Base-by-base conservation (phyloP, 169 alveolate genomes). In the Plasmodium cynomolgi region DNA sequence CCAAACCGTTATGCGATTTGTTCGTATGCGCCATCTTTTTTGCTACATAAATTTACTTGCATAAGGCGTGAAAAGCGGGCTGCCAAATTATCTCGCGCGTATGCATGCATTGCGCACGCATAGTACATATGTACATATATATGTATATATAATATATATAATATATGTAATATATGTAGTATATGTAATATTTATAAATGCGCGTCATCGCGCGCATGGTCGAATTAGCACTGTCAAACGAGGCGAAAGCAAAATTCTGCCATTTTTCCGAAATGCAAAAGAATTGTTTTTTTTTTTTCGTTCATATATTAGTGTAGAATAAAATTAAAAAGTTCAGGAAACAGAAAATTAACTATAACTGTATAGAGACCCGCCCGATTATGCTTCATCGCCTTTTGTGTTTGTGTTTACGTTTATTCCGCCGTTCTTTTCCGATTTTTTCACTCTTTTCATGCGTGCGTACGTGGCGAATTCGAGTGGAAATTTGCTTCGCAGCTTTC, bases 401-500 rank as follows among this genome's bases (percentile, higher is more conserved):
- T 68, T 68, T 68, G 58, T 44, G 1, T 68, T 68, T 20, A 68
- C 31, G 37, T 68, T 68, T 68, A 68, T 68, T 68, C 37, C 41
- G 31, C 41, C 77, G 77, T 68, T 23, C 77, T 26, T 68, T 68
- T 29, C 77, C 77, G 41, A 68, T 68, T 68, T 68, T 68, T 20
- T 68, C 77, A 50, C n/a, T 68, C 31, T 29, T 68, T 68, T 9
- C 77, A 68, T 68, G 77, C 77, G 39, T 68, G 77, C 77, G 77
- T 68, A n/a, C 77, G 77, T 23, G 37, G n/a, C 77, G 31, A 68
- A 68, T 26, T 20, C 39, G n/a, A 68, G 41, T 68, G 77, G 17
- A 8, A 20, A 68, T 5, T 68, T 68, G 77, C 37, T 20, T 15
- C 33, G n/a, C 77, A 68, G 31, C 31, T 68, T 68, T 68, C 77